Conservation (phyloP, 2,329 filamentous ascomycete genomes). For the Myotisia sp. region DNA sequence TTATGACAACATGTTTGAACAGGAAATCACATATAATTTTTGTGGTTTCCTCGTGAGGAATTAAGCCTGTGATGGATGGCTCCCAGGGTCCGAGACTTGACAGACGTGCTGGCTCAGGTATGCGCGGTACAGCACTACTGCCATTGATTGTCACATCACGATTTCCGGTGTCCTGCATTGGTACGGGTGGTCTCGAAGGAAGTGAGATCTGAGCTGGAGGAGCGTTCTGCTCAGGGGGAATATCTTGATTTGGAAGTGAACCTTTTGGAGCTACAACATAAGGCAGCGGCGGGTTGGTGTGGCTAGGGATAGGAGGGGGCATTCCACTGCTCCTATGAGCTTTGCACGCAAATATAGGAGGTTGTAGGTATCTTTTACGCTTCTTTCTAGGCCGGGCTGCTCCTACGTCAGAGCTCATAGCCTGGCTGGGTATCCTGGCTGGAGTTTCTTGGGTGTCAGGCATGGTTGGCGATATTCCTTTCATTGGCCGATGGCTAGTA, state of each 20-base stretch:
- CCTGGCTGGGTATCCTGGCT: background rate
- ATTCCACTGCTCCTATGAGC: constrained; percentile 29
- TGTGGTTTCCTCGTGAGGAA: constrained; percentile 61
- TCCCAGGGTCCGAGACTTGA: constrained; percentile 31
- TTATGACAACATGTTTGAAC: constrained; percentile 54
- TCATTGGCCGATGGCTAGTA: constrained; percentile 2
- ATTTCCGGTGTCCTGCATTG: constrained; percentile 11
- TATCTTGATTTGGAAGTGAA: constrained; percentile 20
- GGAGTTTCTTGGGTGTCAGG: background rate
- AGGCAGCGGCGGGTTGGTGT: constrained; percentile 15
- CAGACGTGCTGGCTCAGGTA: constrained; percentile 16
- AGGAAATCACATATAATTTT: constrained; percentile 69
- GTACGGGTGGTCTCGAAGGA: constrained; percentile 6
- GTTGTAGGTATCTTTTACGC: constrained; percentile 37
- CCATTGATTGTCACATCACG: constrained; percentile 18
- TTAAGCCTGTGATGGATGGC: constrained; percentile 51
- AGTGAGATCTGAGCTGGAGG: constrained; percentile 6
- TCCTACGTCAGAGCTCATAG: too few relatives aligned
- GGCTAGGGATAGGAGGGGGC: constrained; percentile 26
- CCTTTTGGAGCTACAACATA: constrained; percentile 9
- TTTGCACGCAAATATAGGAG: constrained; percentile 38
- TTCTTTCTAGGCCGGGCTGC: constrained; percentile 34
- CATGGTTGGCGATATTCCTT: constrained; percentile 1
- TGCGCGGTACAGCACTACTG: constrained; percentile 15
- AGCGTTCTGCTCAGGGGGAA: constrained; percentile 8